A percentile compares a stretch with the other conserved stretches of the same genome.
phyloP scores from a whole-genome alignment of 805 yeast genomes.

The Metschnikowia koreensis region DNA sequence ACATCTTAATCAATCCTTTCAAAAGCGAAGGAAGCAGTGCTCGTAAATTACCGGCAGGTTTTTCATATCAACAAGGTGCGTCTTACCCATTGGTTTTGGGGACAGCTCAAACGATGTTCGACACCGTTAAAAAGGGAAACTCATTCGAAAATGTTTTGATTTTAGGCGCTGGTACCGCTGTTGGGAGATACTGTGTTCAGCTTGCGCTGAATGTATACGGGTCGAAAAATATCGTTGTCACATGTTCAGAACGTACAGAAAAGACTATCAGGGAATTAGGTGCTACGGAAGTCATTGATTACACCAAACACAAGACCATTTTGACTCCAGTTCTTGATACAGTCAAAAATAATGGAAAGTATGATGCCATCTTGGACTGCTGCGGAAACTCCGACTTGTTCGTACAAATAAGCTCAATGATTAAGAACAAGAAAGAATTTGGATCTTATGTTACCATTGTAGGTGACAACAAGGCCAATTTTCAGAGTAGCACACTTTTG shows the following conservation, averaged over 20 bases:
- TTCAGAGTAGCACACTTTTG: conserved; percentile 10
- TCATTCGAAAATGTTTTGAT: conserved; percentile 53
- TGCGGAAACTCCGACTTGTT: conserved; percentile 58
- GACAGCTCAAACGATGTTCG: conserved; percentile 53
- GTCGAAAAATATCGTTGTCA: conserved; percentile 52
- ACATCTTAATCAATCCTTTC: conserved; percentile 39
- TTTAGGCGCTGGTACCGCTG: conserved; percentile 74
- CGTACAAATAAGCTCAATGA: conserved; percentile 36
- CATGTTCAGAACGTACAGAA: conserved; percentile 51
- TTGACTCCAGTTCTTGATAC: conserved; percentile 35
- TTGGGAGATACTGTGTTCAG: conserved; percentile 57
- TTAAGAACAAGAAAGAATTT: conserved; percentile 40
- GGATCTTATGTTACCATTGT: conserved; percentile 54
- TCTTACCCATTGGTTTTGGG: conserved; percentile 63
- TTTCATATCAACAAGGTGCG: conserved; percentile 58
- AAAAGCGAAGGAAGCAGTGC: conserved; percentile 17
- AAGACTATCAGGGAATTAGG: conserved; percentile 49
- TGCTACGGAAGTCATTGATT: conserved; percentile 58
- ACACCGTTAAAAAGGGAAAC: conserved; percentile 29
- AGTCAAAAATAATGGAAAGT: conserved; percentile 35
- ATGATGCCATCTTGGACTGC: conserved; percentile 64
- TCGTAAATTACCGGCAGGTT: conserved; percentile 43
- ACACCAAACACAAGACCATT: conserved; percentile 43
- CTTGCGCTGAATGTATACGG: conserved; percentile 46
- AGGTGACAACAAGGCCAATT: conserved; percentile 53